These are phyloP conservation scores for Fusarium sp. DNA, from an alignment of 2,329 filamentous ascomycete species.

Conservation along the genomic window DNA sequence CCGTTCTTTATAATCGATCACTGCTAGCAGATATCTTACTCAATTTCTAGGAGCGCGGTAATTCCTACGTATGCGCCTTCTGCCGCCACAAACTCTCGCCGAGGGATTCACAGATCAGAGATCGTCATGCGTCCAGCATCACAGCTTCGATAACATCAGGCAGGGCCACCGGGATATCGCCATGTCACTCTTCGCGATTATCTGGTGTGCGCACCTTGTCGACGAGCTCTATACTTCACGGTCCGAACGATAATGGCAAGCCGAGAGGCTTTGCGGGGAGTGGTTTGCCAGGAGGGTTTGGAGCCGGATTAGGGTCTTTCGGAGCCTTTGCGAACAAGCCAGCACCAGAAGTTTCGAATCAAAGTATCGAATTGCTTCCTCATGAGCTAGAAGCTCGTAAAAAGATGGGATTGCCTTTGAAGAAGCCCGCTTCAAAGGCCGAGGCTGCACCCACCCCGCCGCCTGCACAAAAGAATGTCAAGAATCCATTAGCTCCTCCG, in stretches of 20 bases:
- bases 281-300: constrained; percentile 33
- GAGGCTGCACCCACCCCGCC: not conserved
- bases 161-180: constrained; percentile 3
- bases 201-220: constrained; percentile 45
- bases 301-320: constrained; percentile 41
- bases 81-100: constrained; percentile 52
- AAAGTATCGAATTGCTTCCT: constrained; percentile 50
- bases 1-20: constrained; percentile 17
- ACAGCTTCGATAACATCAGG: constrained; percentile 19
- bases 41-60: constrained; percentile 51
- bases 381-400: constrained; percentile 55
- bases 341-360: not conserved
- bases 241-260: constrained; percentile 35
- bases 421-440: constrained; percentile 25
- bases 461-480: constrained; percentile 11
- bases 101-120: constrained; percentile 26
- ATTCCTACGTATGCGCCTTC: constrained; percentile 57
- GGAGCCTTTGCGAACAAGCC: constrained; percentile 41
- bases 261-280: constrained; percentile 45
- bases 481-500: not conserved
- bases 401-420: constrained; percentile 40
- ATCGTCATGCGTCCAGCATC: constrained; percentile 29
- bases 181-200: constrained; percentile 4
- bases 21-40: constrained; percentile 15
- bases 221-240: constrained; percentile 42